Evolutionary conservation across 768 basidiomycete species (phyloP), one percentile per base, ranked within the genome.

Genomic region (Lactarius deliciosus): DNA sequence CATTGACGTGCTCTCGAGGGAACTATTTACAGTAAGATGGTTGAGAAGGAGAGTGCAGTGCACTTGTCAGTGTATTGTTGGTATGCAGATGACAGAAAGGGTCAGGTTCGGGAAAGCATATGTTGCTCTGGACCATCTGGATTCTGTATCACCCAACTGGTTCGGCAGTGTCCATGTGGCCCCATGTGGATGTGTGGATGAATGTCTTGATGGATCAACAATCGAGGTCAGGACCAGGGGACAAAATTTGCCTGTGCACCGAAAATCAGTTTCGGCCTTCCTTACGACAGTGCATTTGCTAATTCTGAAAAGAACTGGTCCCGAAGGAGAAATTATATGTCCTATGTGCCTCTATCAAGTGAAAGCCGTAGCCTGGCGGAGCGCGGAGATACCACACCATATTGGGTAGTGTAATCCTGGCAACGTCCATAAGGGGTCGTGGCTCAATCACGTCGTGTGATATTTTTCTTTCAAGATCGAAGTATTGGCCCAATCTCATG

Each of bases 251-350:
- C 45, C 65, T 53, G 22, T 34, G 55, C 8, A 25, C 32, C 62
- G 65, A 65, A 65, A 45, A 65, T 57, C 57, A 58, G 50, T 47
- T 63, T 60, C 20, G 55, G 22, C 45, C 34, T 60, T 64, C 41
- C 47, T 38, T 57, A 45, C 18, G 58, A 32, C 28, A 11, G 15
- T 45, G 20, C 9, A 36, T 57, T 32, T 38, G 47, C 57, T 63
- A 20, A n/a, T 25, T 45, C 41, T 56, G 32, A 30, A 56, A 34
- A 56, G 55, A 56, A 56, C 32, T 18, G 18, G 32, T 16, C 30
- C 55, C 55, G 32, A 56, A 32, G 55, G 55, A 56, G 55, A 56
- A 56, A 32, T 34, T 56, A 28, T 25, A 55, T 28, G 30, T 32
- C 54, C 16, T 22, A 13, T 30, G 53, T 32, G 9, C 28, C 28